Evolutionary conservation across 106 monocot species (phyloP), one percentile per base, ranked within the genome.

Genomic region (Iris macrosiphon): DNA sequence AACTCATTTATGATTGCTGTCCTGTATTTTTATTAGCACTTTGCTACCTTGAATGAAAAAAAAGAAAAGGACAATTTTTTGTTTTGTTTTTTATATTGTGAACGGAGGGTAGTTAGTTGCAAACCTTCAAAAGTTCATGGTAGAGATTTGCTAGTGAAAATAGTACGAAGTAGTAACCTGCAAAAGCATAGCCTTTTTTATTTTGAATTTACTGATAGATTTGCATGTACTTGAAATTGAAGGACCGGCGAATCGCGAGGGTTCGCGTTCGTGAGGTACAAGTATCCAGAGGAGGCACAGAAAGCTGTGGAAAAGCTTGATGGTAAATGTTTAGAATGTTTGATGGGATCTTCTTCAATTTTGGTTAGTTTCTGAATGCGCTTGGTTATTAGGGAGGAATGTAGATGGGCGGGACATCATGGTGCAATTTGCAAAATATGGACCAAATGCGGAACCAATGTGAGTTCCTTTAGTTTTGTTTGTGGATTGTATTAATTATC

Each of bases 391-490:
- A 93, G 93, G 93, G 37, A 84, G 79, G 40, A 79, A 48, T 58
- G 88, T 94, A 22, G 93, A 89, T 65, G 93, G 93, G 3, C 53
- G 88, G 31, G 68, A 80, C 16, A 94, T 94, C 26, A 88, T 94
- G 88, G 93, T 94, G 35, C 93, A 94, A 47, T 94, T 94, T 78
- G 93, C 93, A 4, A 94, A 94, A 52, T 94, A 94, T 58, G 88
- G 93, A n/a, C 93, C 93, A 6, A 94, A 94, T 73, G 83, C 93
- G 24, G 93, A 94, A 61, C 61, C 53, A 11, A 93, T 93, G 93
- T 93, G 73, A 73, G 88, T 69, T 49, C 2, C 27, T 20, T 14
- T 26, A 8, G 4, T 17, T 28, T 32, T 7, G 10, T 5, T 21
- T 20, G 26, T 15, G 5, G n/a, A n/a, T n/a, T n/a, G n/a, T n/a